Evolutionary conservation across 805 yeast genomes (phyloP).

Genomic region (Saturnispora mendoncae): DNA sequence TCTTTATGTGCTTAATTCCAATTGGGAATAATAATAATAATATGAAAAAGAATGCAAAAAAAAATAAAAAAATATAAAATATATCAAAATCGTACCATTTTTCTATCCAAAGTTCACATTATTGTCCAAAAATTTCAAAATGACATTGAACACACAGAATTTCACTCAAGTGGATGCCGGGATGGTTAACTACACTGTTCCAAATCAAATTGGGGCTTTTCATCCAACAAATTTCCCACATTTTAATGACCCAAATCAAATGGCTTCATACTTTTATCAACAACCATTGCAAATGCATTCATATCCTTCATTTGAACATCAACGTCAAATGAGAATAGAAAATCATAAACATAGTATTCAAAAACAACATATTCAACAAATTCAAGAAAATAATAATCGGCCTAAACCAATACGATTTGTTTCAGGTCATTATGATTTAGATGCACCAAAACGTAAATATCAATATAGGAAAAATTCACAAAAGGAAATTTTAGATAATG

Average conservation of each 20-base stretch:
- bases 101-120: too few species aligned
- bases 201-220: not conserved
- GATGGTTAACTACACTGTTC: too few species aligned
- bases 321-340: not conserved
- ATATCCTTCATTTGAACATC: not conserved
- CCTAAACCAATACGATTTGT: slow-evolving; percentile 2
- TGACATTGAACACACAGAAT: slow-evolving; percentile 3
- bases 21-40: not conserved
- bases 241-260: too few species aligned
- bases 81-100: too few species aligned
- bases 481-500: slow-evolving; percentile 11
- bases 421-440: not conserved
- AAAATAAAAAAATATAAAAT: not conserved
- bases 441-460: slow-evolving; percentile 9
- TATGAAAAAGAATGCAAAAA: not conserved
- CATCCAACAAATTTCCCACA: too few species aligned
- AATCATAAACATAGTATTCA: not conserved
- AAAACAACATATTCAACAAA: not conserved
- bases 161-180: not conserved
- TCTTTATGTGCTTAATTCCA: too few species aligned
- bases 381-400: not conserved
- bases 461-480: slow-evolving; percentile 12
- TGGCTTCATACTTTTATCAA: not conserved
- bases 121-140: not conserved
- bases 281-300: slow-evolving; percentile 1